Evolutionary conservation across 108 stramenopile genomes (phyloP).

Genomic region (Parmales sp.): DNA sequence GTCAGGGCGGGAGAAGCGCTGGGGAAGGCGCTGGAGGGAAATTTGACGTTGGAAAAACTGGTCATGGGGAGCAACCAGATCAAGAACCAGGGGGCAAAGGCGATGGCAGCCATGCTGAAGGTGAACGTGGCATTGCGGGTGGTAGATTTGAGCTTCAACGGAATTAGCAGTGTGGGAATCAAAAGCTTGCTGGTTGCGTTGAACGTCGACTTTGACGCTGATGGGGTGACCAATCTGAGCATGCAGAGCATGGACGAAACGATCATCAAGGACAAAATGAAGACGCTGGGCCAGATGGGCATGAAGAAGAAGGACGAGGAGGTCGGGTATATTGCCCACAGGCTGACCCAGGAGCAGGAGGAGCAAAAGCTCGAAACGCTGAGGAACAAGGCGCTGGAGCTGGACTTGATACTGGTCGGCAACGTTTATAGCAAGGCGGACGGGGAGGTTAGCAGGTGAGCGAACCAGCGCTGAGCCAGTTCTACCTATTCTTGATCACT

Average conservation of each 20-base stretch:
- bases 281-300: not conserved
- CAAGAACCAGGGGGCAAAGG: not conserved
- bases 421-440: not conserved
- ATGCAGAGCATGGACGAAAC: not conserved
- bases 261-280: not conserved
- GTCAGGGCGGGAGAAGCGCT: not conserved
- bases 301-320: not conserved
- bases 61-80: constrained; percentile 2
- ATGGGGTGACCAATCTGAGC: not conserved
- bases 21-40: not conserved
- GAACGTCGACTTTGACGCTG: too few relatives aligned
- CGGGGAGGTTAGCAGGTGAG: too few relatives aligned
- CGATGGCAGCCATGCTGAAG: not conserved
- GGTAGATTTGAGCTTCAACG: not conserved
- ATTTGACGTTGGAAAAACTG: not conserved
- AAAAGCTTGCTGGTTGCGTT: not conserved
- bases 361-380: too few relatives aligned
- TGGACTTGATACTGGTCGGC: constrained; percentile 4
- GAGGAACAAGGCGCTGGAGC: constrained; percentile 2
- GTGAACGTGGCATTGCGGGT: not conserved
- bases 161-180: not conserved
- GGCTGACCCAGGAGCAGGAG: too few relatives aligned
- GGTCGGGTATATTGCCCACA: too few relatives aligned
- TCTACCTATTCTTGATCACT: too few relatives aligned
- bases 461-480: too few relatives aligned